Evolutionary conservation across 2,329 filamentous ascomycete species (phyloP).

Genomic region (Coniochaeta pulveracea): DNA sequence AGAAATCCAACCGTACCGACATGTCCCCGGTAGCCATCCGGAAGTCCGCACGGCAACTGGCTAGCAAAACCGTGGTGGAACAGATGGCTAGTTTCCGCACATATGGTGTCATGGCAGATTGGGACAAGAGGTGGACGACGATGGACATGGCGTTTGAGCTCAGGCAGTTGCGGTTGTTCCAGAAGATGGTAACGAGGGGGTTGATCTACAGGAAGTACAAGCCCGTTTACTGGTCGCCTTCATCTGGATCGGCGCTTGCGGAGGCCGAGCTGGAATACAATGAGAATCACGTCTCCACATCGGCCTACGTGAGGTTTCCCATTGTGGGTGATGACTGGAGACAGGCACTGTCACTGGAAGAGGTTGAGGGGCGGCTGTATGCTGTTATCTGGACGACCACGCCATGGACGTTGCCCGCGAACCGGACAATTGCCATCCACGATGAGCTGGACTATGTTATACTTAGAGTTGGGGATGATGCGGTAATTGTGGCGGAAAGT

Average conservation of each 20-base stretch:
- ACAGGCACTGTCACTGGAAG: slow-evolving; percentile 16
- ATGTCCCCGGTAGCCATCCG: slow-evolving; percentile 49
- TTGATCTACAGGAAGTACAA: slow-evolving; percentile 70
- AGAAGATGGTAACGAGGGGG: slow-evolving; percentile 59
- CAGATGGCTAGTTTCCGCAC: slow-evolving; percentile 65
- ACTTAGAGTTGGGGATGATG: slow-evolving; percentile 43
- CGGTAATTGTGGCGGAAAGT: slow-evolving; percentile 60
- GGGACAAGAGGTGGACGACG: slow-evolving; percentile 65
- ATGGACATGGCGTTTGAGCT: slow-evolving; percentile 70
- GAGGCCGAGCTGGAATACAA: slow-evolving; percentile 80
- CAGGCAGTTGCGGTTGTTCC: slow-evolving; percentile 64
- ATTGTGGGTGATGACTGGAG: slow-evolving; percentile 31
- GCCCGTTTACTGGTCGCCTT: slow-evolving; percentile 80
- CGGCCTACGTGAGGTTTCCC: slow-evolving; percentile 74
- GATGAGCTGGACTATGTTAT: slow-evolving; percentile 63
- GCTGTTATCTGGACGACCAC: slow-evolving; percentile 99
- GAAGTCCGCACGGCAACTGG: slow-evolving; percentile 51
- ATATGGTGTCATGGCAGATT: slow-evolving; percentile 73
- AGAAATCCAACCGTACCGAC: slow-evolving; percentile 30
- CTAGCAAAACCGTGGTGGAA: slow-evolving; percentile 53
- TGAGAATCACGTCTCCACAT: slow-evolving; percentile 58
- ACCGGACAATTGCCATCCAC: slow-evolving; percentile 77
- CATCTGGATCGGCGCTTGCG: slow-evolving; percentile 66
- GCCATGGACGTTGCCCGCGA: slow-evolving; percentile 92
- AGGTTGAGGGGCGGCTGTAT: slow-evolving; percentile 41